A percentile compares a stretch with the other conserved stretches of the same genome.
Evolutionary conservation across 495 filamentous ascomycete genomes (phyloP).

Genomic region (Parathielavia appendiculata): DNA sequence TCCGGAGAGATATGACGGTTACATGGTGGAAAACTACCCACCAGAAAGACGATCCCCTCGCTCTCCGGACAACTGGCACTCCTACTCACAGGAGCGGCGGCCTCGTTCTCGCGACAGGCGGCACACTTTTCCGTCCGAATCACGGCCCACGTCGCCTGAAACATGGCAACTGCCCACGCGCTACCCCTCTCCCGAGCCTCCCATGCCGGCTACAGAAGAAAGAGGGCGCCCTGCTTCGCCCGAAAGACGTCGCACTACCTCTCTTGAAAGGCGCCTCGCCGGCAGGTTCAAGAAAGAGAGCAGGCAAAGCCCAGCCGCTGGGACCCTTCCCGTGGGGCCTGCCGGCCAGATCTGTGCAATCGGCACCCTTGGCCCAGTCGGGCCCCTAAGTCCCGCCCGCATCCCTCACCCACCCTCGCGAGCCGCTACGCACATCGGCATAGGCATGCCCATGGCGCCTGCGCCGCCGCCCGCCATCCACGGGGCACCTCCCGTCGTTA

Average conservation of each 20-base stretch:
- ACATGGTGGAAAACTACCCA: constrained; percentile 11
- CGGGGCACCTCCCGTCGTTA: constrained; percentile 17
- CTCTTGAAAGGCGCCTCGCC: constrained; percentile 42
- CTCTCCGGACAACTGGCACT: constrained; percentile 18
- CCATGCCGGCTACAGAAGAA: constrained; percentile 9
- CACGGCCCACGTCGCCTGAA: constrained; percentile 23
- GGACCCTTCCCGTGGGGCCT: constrained; percentile 15
- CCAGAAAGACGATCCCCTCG: constrained; percentile 6
- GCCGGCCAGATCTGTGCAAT: constrained; percentile 21
- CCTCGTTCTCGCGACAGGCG: constrained; percentile 21
- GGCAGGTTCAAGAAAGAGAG: constrained; percentile 42
- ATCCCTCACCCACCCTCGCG: constrained; percentile 23
- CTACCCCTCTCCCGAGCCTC: constrained; percentile 16
- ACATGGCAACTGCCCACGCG: constrained; percentile 18
- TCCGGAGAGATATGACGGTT: constrained; percentile 22
- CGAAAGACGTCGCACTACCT: constrained; percentile 29
- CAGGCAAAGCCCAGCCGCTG: constrained; percentile 20
- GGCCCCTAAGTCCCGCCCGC: constrained; percentile 18
- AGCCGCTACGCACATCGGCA: constrained; percentile 27
- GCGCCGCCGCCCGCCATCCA: constrained; percentile 25
- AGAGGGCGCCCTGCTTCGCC: constrained; percentile 16
- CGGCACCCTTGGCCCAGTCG: constrained; percentile 24
- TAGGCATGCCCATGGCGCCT: constrained; percentile 31
- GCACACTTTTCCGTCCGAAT: constrained; percentile 23
- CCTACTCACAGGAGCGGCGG: constrained; percentile 8